Evolutionary conservation across 2,329 filamentous ascomycete genomes (phyloP).

Genomic region (Aspergillus ochraceoroseus): DNA sequence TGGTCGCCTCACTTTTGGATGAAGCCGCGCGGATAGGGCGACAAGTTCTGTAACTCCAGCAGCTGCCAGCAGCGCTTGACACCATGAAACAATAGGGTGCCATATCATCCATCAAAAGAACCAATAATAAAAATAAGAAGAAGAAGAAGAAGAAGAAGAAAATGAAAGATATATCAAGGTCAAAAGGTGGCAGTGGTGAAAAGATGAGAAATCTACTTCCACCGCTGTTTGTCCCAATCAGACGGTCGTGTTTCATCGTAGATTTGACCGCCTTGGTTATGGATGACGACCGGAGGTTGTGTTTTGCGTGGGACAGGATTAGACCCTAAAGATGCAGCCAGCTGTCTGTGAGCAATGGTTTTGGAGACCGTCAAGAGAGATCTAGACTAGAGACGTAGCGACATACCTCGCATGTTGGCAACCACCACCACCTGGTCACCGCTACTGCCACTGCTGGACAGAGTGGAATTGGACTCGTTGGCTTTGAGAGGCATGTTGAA

Average conservation of each 20-base stretch:
- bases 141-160: slow-evolving; percentile 1
- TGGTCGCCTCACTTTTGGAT: slow-evolving; percentile 25
- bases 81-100: slow-evolving; percentile 1
- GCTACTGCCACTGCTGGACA: slow-evolving; percentile 31
- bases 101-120: slow-evolving; percentile 1
- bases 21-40: slow-evolving; percentile 25
- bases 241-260: slow-evolving; percentile 37
- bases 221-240: slow-evolving; percentile 39
- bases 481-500: slow-evolving; percentile 34
- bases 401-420: slow-evolving; percentile 32
- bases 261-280: slow-evolving; percentile 36
- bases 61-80: slow-evolving; percentile 19
- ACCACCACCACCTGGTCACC: slow-evolving; percentile 28
- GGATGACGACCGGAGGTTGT: slow-evolving; percentile 34
- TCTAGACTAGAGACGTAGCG: too few relatives aligned
- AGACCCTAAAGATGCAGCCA: slow-evolving; percentile 25
- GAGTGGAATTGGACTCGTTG: slow-evolving; percentile 36
- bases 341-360: neutral
- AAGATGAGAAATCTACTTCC: slow-evolving; percentile 28
- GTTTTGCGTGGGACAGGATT: slow-evolving; percentile 29
- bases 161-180: slow-evolving; percentile 8
- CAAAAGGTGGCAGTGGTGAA: slow-evolving; percentile 2
- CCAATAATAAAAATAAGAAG: neutral
- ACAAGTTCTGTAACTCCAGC: slow-evolving; percentile 10
- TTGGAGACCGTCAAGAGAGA: slow-evolving; percentile 2